phyloP scores from a whole-genome alignment of 768 basidiomycete species.

The Lyophyllum shimeji region DNA sequence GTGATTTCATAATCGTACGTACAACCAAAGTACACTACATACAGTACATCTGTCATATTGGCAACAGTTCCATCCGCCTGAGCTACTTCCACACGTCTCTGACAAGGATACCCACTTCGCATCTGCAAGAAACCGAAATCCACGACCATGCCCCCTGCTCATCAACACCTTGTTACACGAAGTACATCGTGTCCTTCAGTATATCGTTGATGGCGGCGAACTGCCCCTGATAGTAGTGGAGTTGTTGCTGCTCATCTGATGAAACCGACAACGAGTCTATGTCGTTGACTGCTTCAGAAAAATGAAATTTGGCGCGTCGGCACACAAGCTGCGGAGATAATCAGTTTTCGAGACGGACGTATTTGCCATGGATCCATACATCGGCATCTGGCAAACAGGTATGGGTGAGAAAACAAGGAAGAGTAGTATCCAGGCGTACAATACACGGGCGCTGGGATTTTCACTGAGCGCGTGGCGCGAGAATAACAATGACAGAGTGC shows the following conservation, averaged over 20 bases:
- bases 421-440: conserved; percentile 38
- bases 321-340: conserved; percentile 46
- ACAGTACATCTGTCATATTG: background rate
- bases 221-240: conserved; percentile 30
- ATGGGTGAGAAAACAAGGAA: background rate
- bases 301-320: conserved; percentile 52
- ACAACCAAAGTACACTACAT: too few species aligned
- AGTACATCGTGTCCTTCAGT: conserved; percentile 29
- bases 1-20: conserved; percentile 16
- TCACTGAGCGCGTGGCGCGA: conserved; percentile 69
- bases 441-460: conserved; percentile 71
- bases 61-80: background rate
- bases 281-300: conserved; percentile 33
- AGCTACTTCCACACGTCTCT: background rate
- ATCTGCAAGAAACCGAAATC: background rate
- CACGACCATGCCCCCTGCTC: background rate
- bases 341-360: background rate
- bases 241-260: conserved; percentile 24
- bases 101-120: background rate
- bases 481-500: conserved; percentile 69
- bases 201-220: conserved; percentile 30
- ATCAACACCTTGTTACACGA: conserved; percentile 16
- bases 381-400: conserved; percentile 47
- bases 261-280: conserved; percentile 36
- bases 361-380: conserved; percentile 30